Conservation (phyloP, 1,284 basidiomycete species). For the Ceratobasidium sp. region DNA sequence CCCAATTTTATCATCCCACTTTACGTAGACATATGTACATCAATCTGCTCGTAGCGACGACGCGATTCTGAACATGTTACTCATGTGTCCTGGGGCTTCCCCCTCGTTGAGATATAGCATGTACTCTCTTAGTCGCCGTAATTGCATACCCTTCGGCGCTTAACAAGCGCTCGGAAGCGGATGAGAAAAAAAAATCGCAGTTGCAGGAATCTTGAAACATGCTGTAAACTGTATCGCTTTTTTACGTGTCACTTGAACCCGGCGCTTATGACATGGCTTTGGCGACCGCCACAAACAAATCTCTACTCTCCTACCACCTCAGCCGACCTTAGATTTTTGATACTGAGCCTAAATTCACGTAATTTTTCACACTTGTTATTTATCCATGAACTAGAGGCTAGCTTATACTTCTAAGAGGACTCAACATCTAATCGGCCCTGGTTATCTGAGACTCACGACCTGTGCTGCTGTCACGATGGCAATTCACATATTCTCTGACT, state of each 20-base stretch:
- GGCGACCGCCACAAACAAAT: background rate
- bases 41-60: too few relatives aligned
- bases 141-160: too few relatives aligned
- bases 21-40: too few relatives aligned
- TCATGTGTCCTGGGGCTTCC: too few relatives aligned
- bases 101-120: too few relatives aligned
- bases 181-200: too few relatives aligned
- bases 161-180: too few relatives aligned
- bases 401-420: background rate
- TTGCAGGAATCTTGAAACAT: too few relatives aligned
- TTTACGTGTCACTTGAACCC: conserved; percentile 1
- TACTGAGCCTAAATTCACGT: background rate
- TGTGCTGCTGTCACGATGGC: conserved; percentile 15
- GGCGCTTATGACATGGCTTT: conserved; percentile 19
- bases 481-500: conserved; percentile 32
- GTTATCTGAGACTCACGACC: background rate
- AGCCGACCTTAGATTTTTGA: background rate
- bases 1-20: too few relatives aligned
- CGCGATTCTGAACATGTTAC: too few relatives aligned
- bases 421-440: background rate
- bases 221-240: background rate
- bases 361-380: conserved; percentile 1
- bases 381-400: background rate
- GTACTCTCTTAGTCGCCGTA: too few relatives aligned
- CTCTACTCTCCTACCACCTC: conserved; percentile 9